Base-by-base conservation (phyloP, 2,329 filamentous ascomycete species). In the Apiospora saccharicola region DNA sequence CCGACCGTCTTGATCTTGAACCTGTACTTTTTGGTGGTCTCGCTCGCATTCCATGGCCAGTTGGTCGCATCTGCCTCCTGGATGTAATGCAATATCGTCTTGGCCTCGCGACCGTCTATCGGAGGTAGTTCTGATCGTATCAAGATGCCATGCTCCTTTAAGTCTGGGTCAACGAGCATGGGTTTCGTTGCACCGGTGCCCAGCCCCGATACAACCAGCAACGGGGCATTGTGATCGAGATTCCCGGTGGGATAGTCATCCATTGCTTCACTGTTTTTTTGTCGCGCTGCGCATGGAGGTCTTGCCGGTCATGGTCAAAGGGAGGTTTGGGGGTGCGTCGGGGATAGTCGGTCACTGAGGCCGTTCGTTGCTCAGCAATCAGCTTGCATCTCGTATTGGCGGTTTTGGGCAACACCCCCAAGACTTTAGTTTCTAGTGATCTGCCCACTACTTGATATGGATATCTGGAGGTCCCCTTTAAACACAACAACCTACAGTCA, bases 201-300 rank as follows among this genome's bases (percentile, higher is more conserved):
- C 46, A 98, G 88, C 16, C 96, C 96, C 49, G 94, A 94, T 46
- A 97, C 89, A 67, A 97, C 86, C 74, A 98, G 84, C 72, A 98
- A 88, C 47, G 96, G 96, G 78, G 97, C 88, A 83, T 96, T 97
- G 83, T 96, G 95, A 81, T 92, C 90, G 81, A 97, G 87, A 85
- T 95, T 97, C 82, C 92, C 92, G 72, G 85, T 81, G 71, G 93
- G 93, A 83, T 94, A 96, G 78, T 89, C 93, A 82, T 96, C 93
- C 94, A 96, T 96, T 70, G 74, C 57, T 64, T 64, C 34, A 64
- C 30, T 41, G 19, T 41, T 37, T 64, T 41, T 34, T 64, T 41
- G 57, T 64, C 19, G 57, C 30, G 57, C 53, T 37, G 30, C 53
- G 30, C 53, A 64, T 64, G 34, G 57, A 64, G 30, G 30, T 41